Base-by-base conservation (phyloP, 2,329 filamentous ascomycete species). In the Aschersonia sp. region DNA sequence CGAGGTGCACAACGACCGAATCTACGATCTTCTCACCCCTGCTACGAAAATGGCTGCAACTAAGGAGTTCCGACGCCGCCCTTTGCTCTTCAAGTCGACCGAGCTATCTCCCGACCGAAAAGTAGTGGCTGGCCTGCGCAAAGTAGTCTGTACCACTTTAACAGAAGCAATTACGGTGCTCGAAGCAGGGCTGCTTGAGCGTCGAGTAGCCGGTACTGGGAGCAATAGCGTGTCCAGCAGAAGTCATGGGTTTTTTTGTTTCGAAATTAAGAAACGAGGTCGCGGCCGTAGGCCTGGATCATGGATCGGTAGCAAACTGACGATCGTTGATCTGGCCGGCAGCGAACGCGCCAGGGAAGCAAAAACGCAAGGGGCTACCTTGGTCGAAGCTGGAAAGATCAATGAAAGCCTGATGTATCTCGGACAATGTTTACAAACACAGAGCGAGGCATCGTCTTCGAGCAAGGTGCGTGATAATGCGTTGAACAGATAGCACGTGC, bases 351-450 rank as follows among this genome's bases (percentile, higher is more conserved):
- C 90, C 12, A 78, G 89, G 51, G 88, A 92, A 53, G 89, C 92
- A 30, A 96, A 96, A 71, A 97, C 92, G 0, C 85, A 88, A 0
- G 92, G 92, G 10, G 82, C 87, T 4, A 96, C 90, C 0, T 75
- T 98, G 11, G 90, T 85, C 0, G 92, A 98, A 68, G 92, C 90
- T 37, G 92, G 92, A 47, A 97, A 97, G 68, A 98, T 98, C 62
- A 98, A 98, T 59, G 89, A 96, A 64, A 94, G 87, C 59, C 69
- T 98, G 60, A 98, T 98, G 92, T 97, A 96, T 61, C 75, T 98
- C 1, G 92, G 92, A 0, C 92, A 97, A 60, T 98, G 92, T 61
- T 75, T 98, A 56, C 90, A 97, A 61, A 90, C 95, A 74, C 90
- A 96, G 62, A 89, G 84, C 50, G 87, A 90, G 56, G 75, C 81